Percentiles rank a stretch among this genome's conserved stretches.
These are phyloP conservation scores for Agrocybe pediades DNA, from an alignment of 768 basidiomycete genomes.

Conservation along the genomic window DNA sequence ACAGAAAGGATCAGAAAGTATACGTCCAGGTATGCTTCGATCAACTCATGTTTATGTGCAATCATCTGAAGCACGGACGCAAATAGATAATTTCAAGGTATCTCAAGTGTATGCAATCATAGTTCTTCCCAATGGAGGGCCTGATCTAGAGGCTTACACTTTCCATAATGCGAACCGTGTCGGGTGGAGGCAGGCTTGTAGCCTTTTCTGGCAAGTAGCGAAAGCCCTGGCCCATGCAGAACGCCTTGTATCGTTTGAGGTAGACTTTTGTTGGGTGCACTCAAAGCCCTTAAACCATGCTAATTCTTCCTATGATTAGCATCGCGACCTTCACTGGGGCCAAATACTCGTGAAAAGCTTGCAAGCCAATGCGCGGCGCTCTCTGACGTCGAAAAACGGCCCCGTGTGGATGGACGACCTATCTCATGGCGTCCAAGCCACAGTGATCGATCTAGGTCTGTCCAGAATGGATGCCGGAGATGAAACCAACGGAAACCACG, in stretches of 20 bases:
- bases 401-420: constrained; percentile 64
- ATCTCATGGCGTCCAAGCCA: constrained; percentile 70
- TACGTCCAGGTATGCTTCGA: constrained; percentile 69
- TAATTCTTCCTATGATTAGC: constrained; percentile 48
- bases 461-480: constrained; percentile 76
- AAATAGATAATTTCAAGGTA: constrained; percentile 69
- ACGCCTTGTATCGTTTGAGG: constrained; percentile 83
- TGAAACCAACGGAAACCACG: constrained; percentile 41
- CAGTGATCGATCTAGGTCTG: constrained; percentile 93
- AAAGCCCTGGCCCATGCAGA: constrained; percentile 81
- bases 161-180: constrained; percentile 58
- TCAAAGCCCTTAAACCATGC: background rate
- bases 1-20: constrained; percentile 77
- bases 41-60: background rate
- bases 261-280: constrained; percentile 33
- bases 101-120: constrained; percentile 89
- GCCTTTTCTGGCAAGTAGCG: constrained; percentile 89
- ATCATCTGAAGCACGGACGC: background rate
- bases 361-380: constrained; percentile 31
- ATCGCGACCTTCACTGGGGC: constrained; percentile 98
- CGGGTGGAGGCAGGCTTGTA: constrained; percentile 87
- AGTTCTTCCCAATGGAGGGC: constrained; percentile 86
- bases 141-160: constrained; percentile 84
- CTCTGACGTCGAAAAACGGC: constrained; percentile 20
- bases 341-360: constrained; percentile 83